Percentiles rank a stretch among this genome's conserved stretches.
Conservation (phyloP, 1,284 basidiomycete species). For the Tremellales sp. region DNA sequence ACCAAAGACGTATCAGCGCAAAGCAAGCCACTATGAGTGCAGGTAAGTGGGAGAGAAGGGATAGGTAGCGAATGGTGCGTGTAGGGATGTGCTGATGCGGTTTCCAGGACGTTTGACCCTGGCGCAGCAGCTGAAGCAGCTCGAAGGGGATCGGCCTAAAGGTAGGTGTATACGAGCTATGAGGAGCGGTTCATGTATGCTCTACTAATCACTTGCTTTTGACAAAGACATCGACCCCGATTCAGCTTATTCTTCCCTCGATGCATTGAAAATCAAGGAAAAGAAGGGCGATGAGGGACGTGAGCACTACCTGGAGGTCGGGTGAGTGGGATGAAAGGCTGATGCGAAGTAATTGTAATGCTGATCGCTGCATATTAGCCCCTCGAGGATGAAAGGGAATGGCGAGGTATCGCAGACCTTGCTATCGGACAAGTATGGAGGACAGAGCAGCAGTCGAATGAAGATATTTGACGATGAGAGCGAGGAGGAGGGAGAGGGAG, state of each 20-base stretch:
- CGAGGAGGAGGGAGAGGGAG: slow-evolving; percentile 30
- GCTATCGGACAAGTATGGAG: slow-evolving; percentile 62
- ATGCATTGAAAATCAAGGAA: slow-evolving; percentile 23
- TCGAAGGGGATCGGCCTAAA: slow-evolving; percentile 64
- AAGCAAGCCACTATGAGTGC: no score
- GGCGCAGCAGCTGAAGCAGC: slow-evolving; percentile 74
- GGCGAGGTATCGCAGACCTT: slow-evolving; percentile 58
- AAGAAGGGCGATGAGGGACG: slow-evolving; percentile 49
- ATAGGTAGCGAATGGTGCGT: background rate
- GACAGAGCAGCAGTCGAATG: slow-evolving; percentile 60
- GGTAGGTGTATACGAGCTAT: slow-evolving; percentile 48
- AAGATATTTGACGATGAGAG: slow-evolving; percentile 53
- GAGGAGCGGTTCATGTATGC: background rate
- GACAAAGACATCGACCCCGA: slow-evolving; percentile 61
- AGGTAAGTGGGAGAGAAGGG: no score
- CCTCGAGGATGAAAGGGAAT: slow-evolving; percentile 61
- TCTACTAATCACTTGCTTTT: slow-evolving; percentile 4
- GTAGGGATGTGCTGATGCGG: background rate
- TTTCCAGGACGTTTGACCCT: slow-evolving; percentile 52
- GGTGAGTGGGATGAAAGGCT: slow-evolving; percentile 53
- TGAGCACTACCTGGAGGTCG: slow-evolving; percentile 78
- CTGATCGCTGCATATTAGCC: slow-evolving; percentile 49
- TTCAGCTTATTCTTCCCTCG: slow-evolving; percentile 53
- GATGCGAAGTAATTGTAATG: background rate
- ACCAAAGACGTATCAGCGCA: no score